Conservation (phyloP, 208 protist genomes). For the Lotmaria passim region DNA sequence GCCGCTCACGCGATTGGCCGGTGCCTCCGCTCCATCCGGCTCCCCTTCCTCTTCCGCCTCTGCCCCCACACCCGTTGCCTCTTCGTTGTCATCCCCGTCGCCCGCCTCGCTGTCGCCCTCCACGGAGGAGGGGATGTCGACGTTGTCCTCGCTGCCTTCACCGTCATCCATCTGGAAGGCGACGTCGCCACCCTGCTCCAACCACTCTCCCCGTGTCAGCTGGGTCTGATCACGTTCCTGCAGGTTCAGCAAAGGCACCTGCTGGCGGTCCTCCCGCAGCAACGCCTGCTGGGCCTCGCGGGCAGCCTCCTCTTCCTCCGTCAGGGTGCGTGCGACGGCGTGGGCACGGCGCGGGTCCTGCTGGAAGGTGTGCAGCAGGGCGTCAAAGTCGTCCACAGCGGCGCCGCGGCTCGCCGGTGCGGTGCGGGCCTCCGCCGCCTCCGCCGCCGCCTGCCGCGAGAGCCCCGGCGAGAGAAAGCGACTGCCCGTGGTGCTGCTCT, state of each 20-base stretch:
- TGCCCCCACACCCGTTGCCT: not conserved
- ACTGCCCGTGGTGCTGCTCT: not conserved
- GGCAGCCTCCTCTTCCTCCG: constrained; percentile 60
- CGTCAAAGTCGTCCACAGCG: constrained; percentile 76
- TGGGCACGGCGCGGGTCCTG: constrained; percentile 67
- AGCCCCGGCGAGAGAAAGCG: not conserved
- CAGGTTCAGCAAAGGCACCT: constrained; percentile 48
- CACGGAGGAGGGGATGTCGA: constrained; percentile 56
- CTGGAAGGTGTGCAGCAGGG: constrained; percentile 65
- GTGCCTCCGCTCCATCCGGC: not conserved
- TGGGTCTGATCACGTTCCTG: constrained; percentile 48
- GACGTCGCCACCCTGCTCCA: constrained; percentile 73
- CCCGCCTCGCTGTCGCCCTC: constrained; percentile 41
- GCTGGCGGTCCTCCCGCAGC: constrained; percentile 62
- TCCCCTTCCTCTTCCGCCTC: not conserved
- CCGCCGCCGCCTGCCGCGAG: constrained; percentile 1
- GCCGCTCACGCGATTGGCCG: constrained; percentile 16
- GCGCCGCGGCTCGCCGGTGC: constrained; percentile 13
- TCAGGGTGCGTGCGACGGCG: constrained; percentile 65
- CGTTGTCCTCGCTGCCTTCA: constrained; percentile 46
- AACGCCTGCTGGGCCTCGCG: constrained; percentile 40
- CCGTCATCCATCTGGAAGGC: constrained; percentile 74
- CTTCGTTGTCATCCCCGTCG: constrained; percentile 10
- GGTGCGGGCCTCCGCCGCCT: constrained; percentile 15
- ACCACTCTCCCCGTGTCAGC: constrained; percentile 73